These are phyloP conservation scores for Fusarium sp. DNA, from an alignment of 2,329 filamentous ascomycete genomes.

Conservation along the genomic window DNA sequence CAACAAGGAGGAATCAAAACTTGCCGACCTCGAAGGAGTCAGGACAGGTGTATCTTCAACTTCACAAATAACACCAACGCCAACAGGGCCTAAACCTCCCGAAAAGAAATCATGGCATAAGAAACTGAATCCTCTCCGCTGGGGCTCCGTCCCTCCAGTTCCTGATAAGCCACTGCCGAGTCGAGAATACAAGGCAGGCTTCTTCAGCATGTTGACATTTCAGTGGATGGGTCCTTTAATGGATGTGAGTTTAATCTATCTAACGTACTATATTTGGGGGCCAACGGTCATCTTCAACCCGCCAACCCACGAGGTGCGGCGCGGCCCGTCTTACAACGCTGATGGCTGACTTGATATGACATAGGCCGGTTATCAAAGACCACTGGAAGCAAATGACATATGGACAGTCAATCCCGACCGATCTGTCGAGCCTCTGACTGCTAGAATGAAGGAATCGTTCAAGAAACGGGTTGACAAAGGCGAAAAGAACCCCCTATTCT, in stretches of 20 bases:
- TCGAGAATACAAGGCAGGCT: conserved; percentile 76
- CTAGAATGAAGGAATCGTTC: conserved; percentile 75
- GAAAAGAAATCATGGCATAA: conserved; percentile 71
- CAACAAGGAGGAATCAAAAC: conserved; percentile 22
- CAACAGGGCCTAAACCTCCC: conserved; percentile 49
- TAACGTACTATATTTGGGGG: neutral
- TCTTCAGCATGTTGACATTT: conserved; percentile 82
- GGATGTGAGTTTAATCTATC: conserved; percentile 63
- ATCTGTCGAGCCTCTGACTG: conserved; percentile 74
- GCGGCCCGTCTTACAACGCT: conserved; percentile 33
- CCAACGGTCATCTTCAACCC: conserved; percentile 25
- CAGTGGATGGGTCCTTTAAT: conserved; percentile 93
- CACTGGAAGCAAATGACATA: conserved; percentile 84
- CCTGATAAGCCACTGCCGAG: conserved; percentile 66
- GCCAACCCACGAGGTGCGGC: conserved; percentile 12
- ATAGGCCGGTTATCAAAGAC: conserved; percentile 84
- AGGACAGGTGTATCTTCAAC: conserved; percentile 66
- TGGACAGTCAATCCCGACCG: conserved; percentile 89
- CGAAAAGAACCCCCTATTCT: conserved; percentile 77
- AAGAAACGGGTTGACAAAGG: conserved; percentile 73
- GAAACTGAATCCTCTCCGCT: conserved; percentile 69
- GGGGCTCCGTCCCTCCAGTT: conserved; percentile 66
- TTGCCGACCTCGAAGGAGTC: conserved; percentile 46
- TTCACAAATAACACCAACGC: conserved; percentile 63
- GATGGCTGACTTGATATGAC: conserved; percentile 21